A percentile compares a stretch with the other conserved stretches of the same genome.
These are phyloP conservation scores for Micractinium sp. DNA, from an alignment of 139 green algal species.

Conservation along the genomic window DNA sequence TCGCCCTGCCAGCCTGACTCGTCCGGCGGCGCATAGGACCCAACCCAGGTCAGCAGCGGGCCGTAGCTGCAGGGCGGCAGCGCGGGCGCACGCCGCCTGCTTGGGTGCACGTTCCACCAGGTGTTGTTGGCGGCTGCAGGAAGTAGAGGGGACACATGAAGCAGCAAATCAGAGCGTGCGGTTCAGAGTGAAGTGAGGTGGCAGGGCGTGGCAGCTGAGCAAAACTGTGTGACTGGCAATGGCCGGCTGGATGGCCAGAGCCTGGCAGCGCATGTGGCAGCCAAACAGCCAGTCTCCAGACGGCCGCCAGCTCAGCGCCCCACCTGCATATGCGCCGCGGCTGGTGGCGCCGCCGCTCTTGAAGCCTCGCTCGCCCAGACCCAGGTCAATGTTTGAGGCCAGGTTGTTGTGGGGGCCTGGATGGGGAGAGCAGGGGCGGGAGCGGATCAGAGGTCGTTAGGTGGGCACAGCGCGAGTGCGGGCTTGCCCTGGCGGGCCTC, in stretches of 20 bases:
- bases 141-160: too few species aligned
- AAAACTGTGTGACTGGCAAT: neutral
- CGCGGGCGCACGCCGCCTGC: too few species aligned
- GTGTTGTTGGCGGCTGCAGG: slow-evolving; percentile 17
- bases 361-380: neutral
- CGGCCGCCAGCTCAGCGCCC: neutral
- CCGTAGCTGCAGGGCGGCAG: neutral
- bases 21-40: neutral
- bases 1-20: neutral
- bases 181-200: neutral
- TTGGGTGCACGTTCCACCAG: neutral
- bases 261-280: neutral
- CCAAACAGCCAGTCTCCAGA: neutral
- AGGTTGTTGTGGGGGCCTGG: slow-evolving; percentile 23
- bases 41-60: neutral
- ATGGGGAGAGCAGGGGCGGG: neutral
- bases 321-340: slow-evolving; percentile 7
- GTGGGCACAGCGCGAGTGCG: neutral
- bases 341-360: neutral
- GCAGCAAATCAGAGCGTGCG: neutral
- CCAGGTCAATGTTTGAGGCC: neutral
- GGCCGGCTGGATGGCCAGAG: neutral
- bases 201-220: too few species aligned
- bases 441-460: neutral
- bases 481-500: too few species aligned